Conservation (phyloP, 164 flowering plant genomes). For the Malania oleifera region DNA sequence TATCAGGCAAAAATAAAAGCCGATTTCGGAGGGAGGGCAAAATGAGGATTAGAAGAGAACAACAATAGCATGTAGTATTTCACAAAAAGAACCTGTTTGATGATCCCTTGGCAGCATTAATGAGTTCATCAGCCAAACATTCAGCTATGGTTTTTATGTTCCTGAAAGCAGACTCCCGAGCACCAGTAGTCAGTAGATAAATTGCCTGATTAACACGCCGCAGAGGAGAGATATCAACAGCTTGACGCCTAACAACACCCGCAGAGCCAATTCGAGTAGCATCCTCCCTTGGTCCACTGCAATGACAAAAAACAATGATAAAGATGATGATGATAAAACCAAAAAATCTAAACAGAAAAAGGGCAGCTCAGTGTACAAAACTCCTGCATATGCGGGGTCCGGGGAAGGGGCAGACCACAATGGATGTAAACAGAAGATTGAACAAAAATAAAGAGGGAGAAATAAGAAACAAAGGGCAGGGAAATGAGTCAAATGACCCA, state of each 20-base stretch:
- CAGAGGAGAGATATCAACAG: conserved; percentile 42
- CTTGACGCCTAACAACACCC: conserved; percentile 44
- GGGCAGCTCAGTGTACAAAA: too few species aligned
- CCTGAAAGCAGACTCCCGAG: conserved; percentile 42
- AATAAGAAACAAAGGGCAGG: too few species aligned
- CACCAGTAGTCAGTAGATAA: conserved; percentile 41
- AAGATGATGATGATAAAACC: not conserved
- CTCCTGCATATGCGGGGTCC: too few species aligned
- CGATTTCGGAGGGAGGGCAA: not conserved
- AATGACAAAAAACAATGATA: not conserved
- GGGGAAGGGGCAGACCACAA: too few species aligned
- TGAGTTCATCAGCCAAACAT: conserved; percentile 43
- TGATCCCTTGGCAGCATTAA: conserved; percentile 48
- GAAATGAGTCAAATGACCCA: too few species aligned
- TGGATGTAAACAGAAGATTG: too few species aligned
- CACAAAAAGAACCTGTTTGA: conserved; percentile 30
- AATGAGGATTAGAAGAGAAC: not conserved
- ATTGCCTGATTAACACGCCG: conserved; percentile 48
- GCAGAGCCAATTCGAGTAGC: conserved; percentile 47
- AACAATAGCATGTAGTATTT: not conserved
- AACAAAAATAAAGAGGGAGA: too few species aligned
- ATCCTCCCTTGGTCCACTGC: conserved; percentile 46
- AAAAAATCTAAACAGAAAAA: too few species aligned
- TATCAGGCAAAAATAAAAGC: not conserved
- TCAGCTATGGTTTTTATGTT: conserved; percentile 41